Percentiles rank a stretch among this genome's conserved stretches.
Conservation (phyloP, 768 basidiomycete genomes). For the Amanita inopinata region DNA sequence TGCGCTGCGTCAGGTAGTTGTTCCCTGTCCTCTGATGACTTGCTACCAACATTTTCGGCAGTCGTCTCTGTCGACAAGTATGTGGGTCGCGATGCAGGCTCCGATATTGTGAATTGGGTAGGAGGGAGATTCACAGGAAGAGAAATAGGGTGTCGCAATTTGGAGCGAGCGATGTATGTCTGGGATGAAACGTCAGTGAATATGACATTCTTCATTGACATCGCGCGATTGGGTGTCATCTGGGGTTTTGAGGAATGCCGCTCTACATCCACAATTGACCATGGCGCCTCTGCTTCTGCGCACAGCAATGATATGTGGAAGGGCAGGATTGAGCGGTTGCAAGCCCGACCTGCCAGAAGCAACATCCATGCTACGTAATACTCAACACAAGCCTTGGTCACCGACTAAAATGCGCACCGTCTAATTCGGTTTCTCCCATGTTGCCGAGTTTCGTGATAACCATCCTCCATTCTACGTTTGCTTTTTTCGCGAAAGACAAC, state of each 20-base stretch:
- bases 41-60: neutral
- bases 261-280: conserved; percentile 40
- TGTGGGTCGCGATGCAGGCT: conserved; percentile 17
- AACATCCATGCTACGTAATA: conserved; percentile 54
- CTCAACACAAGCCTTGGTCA: conserved; percentile 8
- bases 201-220: conserved; percentile 14
- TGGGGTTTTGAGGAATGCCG: conserved; percentile 12
- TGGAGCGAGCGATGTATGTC: conserved; percentile 41
- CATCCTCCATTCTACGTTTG: conserved; percentile 74
- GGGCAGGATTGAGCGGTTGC: conserved; percentile 30
- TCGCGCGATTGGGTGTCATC: conserved; percentile 17
- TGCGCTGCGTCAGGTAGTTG: conserved; percentile 16
- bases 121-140: conserved; percentile 26
- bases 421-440: conserved; percentile 49
- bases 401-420: conserved; percentile 36
- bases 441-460: conserved; percentile 60
- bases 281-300: conserved; percentile 48
- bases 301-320: conserved; percentile 53
- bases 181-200: conserved; percentile 39
- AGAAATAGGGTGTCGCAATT: conserved; percentile 31
- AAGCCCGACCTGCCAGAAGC: conserved; percentile 34
- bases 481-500: conserved; percentile 47
- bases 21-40: neutral
- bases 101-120: conserved; percentile 24
- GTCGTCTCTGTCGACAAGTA: neutral